Evolutionary conservation across 1,139 yeast genomes (phyloP).

Genomic region (Hanseniaspora sp.): DNA sequence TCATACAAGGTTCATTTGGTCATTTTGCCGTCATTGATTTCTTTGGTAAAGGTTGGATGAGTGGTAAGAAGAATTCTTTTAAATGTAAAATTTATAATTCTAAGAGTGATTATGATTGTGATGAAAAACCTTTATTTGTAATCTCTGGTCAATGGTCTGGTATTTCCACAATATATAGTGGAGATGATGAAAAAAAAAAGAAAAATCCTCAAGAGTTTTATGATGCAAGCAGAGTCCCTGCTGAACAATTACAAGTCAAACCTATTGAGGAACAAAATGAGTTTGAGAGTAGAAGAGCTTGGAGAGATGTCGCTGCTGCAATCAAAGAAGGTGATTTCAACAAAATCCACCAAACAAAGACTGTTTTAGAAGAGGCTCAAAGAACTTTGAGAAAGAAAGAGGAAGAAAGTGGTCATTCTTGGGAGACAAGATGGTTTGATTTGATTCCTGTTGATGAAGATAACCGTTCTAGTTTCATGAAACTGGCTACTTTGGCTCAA

Average conservation of each 20-base stretch:
- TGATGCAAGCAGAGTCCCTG: slow-evolving; percentile 46
- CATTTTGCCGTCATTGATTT: slow-evolving; percentile 64
- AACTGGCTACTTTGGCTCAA: slow-evolving; percentile 43
- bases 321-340: slow-evolving; percentile 64
- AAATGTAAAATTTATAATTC: slow-evolving; percentile 68
- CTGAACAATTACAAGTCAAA: slow-evolving; percentile 57
- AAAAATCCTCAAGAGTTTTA: slow-evolving; percentile 45
- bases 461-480: slow-evolving; percentile 32
- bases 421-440: slow-evolving; percentile 77
- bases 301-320: slow-evolving; percentile 84
- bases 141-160: slow-evolving; percentile 91
- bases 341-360: slow-evolving; percentile 59
- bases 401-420: slow-evolving; percentile 44
- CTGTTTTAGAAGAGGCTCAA: slow-evolving; percentile 68
- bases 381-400: slow-evolving; percentile 70
- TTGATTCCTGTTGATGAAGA: slow-evolving; percentile 34
- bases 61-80: slow-evolving; percentile 89
- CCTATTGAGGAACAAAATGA: slow-evolving; percentile 65
- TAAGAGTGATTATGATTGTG: slow-evolving; percentile 35
- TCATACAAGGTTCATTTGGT: slow-evolving; percentile 72
- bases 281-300: slow-evolving; percentile 73
- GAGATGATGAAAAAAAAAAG: slow-evolving; percentile 22
- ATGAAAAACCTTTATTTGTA: slow-evolving; percentile 61
- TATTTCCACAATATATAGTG: slow-evolving; percentile 39
- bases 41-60: slow-evolving; percentile 86